Base-by-base conservation (phyloP, 257 asterid genomes). In the Prunella vulgaris region DNA sequence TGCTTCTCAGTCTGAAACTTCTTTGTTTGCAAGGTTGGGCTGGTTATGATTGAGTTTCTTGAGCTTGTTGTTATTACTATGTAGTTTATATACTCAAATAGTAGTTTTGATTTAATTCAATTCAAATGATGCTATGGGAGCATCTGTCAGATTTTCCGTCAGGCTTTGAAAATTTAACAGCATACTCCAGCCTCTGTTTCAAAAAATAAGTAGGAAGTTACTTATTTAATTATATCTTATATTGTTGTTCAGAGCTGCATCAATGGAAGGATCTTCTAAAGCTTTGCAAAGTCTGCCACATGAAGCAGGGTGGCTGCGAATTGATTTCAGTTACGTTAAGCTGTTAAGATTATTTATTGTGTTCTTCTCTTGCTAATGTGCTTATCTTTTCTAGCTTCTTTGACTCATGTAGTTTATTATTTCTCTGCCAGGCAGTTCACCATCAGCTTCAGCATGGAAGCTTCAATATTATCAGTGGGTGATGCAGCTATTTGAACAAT, bases 401-500 rank as follows among this genome's bases (percentile, higher is more conserved):
- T 60, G 53, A 64, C 32, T 33, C 49, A 60, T 54, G 22, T 66
- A 57, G 37, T 64, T 42, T 35, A 28, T 64, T 66, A 30, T 81
- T 66, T 68, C 58, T 71, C 51, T 81, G 68, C 49, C 90, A 90
- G 97, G 86, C 73, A 77, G 84, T 70, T 76, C 79, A 78, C 66
- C 73, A 57, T 83, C 95, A 48, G 69, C 81, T 78, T 84, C 93
- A 20, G 79, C 82, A 51, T 93, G 97, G 96, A 93, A 90, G 81
- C 88, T 93, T 74, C 96, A 83, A 22, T 93, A 93, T 76, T 93
- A 84, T 83, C 91, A 93, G 66, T 93, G 99, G 97, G 94, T 84
- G 76, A 93, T 93, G 99, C 99, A 87, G 88, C 82, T 86, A 40
- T 93, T 93, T 87, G 99, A 90, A 80, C 97, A 82, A 71, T 80